Evolutionary conservation across 192 early-diverging fungal species (phyloP).

Genomic region (Umbelopsis sp.): DNA sequence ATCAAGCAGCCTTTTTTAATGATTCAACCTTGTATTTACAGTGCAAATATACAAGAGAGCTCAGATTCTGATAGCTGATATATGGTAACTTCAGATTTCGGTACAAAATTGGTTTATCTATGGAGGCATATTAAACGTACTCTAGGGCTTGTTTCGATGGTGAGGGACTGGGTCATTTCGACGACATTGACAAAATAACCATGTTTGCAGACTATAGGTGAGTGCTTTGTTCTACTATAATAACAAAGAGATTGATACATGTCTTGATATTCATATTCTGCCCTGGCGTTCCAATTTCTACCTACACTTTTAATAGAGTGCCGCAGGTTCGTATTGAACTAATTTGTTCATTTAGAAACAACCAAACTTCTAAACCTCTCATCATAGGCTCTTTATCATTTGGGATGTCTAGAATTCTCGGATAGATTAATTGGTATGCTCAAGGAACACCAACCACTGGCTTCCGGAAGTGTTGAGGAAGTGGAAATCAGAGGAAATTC

Average conservation of each 20-base stretch:
- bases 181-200: slow-evolving; percentile 78
- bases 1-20: not conserved
- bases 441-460: slow-evolving; percentile 42
- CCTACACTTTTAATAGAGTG: slow-evolving; percentile 19
- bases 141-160: slow-evolving; percentile 83
- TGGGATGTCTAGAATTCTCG: slow-evolving; percentile 72
- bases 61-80: slow-evolving; percentile 84
- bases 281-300: not conserved
- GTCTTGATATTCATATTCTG: not conserved
- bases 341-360: not conserved
- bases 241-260: not conserved
- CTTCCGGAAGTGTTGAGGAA: slow-evolving; percentile 65
- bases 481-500: slow-evolving; percentile 82
- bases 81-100: slow-evolving; percentile 53
- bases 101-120: no score
- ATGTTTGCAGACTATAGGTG: slow-evolving; percentile 91
- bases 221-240: not conserved
- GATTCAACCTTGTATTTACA: slow-evolving; percentile 6
- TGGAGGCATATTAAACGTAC: slow-evolving; percentile 2
- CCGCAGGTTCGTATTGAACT: slow-evolving; percentile 29
- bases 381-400: slow-evolving; percentile 64
- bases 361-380: not conserved
- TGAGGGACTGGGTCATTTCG: slow-evolving; percentile 56
- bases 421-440: slow-evolving; percentile 53
- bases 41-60: slow-evolving; percentile 79